Percentiles rank a stretch among this genome's conserved stretches.
These are phyloP conservation scores for Cytospora leucostoma DNA, from an alignment of 2,329 filamentous ascomycete species.

Conservation along the genomic window DNA sequence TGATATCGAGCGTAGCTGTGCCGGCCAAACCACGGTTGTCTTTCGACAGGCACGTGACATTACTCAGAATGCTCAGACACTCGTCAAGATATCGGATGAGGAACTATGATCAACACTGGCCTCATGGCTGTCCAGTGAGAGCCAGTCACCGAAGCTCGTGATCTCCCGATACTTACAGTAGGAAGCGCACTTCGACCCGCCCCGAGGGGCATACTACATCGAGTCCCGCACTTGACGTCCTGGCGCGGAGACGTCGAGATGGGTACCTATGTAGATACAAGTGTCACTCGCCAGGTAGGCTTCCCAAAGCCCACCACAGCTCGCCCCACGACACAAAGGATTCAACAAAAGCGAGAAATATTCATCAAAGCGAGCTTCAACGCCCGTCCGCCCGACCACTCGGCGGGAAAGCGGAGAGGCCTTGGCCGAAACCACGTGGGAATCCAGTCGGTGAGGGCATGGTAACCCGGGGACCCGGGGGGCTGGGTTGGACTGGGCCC, in stretches of 20 bases:
- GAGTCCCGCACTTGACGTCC: not conserved
- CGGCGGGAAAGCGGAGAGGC: slow-evolving; percentile 9
- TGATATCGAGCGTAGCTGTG: not conserved
- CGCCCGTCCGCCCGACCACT: not conserved
- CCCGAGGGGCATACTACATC: not conserved
- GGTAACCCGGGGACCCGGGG: slow-evolving; percentile 13
- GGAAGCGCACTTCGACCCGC: not conserved
- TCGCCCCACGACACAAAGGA: slow-evolving; percentile 1
- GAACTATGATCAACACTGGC: not conserved
- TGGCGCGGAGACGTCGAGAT: not conserved
- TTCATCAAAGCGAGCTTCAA: slow-evolving; percentile 4
- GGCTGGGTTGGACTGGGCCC: slow-evolving; percentile 21
- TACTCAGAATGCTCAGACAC: not conserved
- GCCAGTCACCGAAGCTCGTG: not conserved
- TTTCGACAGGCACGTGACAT: not conserved
- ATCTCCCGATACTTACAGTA: not conserved
- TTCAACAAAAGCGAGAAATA: slow-evolving; percentile 12
- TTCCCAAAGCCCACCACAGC: not conserved
- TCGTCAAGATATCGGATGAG: not conserved
- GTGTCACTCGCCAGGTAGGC: slow-evolving; percentile 13
- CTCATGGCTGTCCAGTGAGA: not conserved
- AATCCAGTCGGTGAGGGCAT: slow-evolving; percentile 27
- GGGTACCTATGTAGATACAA: slow-evolving; percentile 10
- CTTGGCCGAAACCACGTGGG: slow-evolving; percentile 23
- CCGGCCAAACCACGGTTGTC: not conserved